Base-by-base conservation (phyloP, 2,329 filamentous ascomycete genomes). In the Ophiocordyceps robertsii region DNA sequence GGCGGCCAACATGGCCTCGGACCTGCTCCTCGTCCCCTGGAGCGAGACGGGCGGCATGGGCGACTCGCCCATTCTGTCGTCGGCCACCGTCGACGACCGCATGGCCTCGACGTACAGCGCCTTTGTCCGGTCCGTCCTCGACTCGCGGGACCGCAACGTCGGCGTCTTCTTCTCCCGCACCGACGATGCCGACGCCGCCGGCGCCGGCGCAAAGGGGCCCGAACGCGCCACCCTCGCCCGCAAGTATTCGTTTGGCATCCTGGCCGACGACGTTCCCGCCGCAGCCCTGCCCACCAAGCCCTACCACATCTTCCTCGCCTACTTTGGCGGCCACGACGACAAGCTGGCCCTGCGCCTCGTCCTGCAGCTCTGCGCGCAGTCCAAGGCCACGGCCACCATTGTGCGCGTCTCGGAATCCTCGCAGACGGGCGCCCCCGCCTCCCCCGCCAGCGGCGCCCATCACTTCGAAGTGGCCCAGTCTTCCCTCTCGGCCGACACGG, bases 1-100 rank as follows among this genome's bases (percentile, higher is more conserved):
- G 47, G 84, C 83, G 1, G 73, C 77, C 5, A 79, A 88, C 44
- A 74, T 84, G 13, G 67, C 66, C 2, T 79, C 82, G 0, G 84
- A 90, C 53, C 73, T 90, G 24, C 70, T 94, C 6, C 69, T 96
- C 4, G 73, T 96, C 6, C 90, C 90, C 0, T 96, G 92, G 90
- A 90, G 83, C 52, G 84, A 93, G 51, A 82, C 80, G 0, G 87
- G 86, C 12, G 77, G 75, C 46, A 73, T 90, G 51, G 74, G 72
- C 9, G 88, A 95, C 66, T 46, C 52, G 47, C 54, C 49, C 44
- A 50, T 47, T 44, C 53, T 55, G 44, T 55, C 48, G 1, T 49
- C 51, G 12, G 46, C 50, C 12, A 47, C 43, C 44, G 47, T 64
- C 58, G 37, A 54, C 35, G 52, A 61, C 56, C 59, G 70, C 53